phyloP scores from a whole-genome alignment of 306 rosid species.

The Prunus dulcis region DNA sequence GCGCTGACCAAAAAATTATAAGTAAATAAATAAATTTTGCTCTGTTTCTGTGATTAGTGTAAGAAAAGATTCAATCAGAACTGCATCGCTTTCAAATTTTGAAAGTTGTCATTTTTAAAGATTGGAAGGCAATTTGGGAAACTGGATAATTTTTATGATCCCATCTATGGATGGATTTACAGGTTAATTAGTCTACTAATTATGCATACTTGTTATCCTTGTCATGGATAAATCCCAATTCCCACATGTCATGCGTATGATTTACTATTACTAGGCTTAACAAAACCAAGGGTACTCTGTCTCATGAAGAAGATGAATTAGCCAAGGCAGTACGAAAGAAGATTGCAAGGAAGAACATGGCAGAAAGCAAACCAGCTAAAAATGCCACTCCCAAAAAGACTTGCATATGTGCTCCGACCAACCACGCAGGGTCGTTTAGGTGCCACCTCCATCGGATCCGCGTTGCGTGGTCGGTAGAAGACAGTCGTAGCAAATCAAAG shows the following conservation, averaged over 20 bases:
- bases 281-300: not conserved
- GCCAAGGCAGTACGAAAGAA: not conserved
- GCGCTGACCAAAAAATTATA: too few relatives aligned
- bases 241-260: not conserved
- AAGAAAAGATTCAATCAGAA: too few relatives aligned
- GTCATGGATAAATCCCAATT: not conserved
- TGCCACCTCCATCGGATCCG: conserved; percentile 22
- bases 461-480: too few relatives aligned
- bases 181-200: not conserved
- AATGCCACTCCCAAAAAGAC: not conserved
- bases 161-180: too few relatives aligned
- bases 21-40: too few relatives aligned
- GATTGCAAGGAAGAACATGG: not conserved
- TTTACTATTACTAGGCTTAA: not conserved
- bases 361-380: not conserved
- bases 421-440: conserved; percentile 25
- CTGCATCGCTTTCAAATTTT: too few relatives aligned
- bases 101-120: not conserved
- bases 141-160: not conserved
- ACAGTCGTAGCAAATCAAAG: not conserved
- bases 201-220: not conserved
- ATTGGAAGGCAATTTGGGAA: not conserved
- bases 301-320: not conserved
- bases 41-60: too few relatives aligned
- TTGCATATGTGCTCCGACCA: conserved; percentile 34